Conservation (phyloP, 139 green algal species). For the Tetraselmis striata region DNA sequence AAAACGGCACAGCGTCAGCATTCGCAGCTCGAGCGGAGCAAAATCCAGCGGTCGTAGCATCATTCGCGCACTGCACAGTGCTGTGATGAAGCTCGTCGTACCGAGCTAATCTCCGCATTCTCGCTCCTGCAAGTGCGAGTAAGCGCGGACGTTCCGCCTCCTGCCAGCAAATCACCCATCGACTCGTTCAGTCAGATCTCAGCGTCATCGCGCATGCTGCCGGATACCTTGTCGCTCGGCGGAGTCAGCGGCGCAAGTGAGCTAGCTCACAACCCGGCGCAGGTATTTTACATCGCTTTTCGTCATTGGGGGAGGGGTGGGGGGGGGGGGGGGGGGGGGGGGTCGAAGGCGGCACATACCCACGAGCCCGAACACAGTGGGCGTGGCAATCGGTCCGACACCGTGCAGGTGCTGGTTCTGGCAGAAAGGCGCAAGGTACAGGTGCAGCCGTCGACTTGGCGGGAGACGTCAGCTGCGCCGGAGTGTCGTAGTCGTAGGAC, state of each 20-base stretch:
- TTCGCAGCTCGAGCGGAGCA: too few species aligned
- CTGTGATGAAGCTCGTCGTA: background rate
- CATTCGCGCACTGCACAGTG: background rate
- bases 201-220: too few species aligned
- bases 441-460: background rate
- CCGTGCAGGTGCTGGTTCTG: background rate
- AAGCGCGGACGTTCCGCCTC: background rate
- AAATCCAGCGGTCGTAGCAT: background rate
- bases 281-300: background rate
- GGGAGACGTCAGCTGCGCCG: background rate
- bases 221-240: too few species aligned
- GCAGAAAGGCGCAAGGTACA: background rate
- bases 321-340: too few species aligned
- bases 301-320: background rate
- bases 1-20: too few species aligned
- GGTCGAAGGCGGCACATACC: background rate
- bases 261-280: background rate
- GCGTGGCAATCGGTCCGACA: background rate
- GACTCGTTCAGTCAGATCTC: too few species aligned
- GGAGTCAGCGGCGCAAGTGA: background rate
- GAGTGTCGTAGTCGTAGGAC: background rate
- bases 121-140: background rate
- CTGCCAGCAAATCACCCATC: background rate
- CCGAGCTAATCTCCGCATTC: background rate
- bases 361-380: background rate